Percentiles rank a stretch among this genome's conserved stretches.
These are phyloP conservation scores for Pisolithus marmoratus DNA, from an alignment of 768 basidiomycete genomes.

Conservation along the genomic window DNA sequence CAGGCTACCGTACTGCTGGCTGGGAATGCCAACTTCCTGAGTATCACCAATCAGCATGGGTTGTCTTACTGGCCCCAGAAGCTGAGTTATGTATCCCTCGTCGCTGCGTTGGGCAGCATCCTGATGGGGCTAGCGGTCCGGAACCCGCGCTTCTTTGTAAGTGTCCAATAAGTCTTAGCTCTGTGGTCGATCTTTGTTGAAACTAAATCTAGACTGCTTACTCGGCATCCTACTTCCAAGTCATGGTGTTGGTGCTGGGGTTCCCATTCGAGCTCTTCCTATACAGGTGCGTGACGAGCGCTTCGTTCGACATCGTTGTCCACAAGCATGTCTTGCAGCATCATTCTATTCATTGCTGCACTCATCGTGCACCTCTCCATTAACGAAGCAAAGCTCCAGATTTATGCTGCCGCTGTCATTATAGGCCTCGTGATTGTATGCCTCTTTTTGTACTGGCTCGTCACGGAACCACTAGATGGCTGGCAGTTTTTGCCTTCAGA, in stretches of 20 bases:
- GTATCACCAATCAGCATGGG: neutral
- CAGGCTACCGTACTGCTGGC: neutral
- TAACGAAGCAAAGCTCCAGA: too few species aligned
- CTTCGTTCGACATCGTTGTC: too few species aligned
- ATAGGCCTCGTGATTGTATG: too few species aligned
- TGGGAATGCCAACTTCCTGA: neutral
- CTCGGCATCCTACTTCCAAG: neutral
- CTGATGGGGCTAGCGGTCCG: neutral
- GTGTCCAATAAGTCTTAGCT: neutral
- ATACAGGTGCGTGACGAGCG: neutral
- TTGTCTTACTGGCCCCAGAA: neutral
- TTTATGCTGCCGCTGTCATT: too few species aligned
- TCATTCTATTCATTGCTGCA: too few species aligned
- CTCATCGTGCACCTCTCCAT: too few species aligned
- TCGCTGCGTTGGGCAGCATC: neutral
- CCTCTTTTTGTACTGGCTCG: too few species aligned
- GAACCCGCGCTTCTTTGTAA: neutral
- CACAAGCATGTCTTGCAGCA: too few species aligned
- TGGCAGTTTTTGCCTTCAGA: too few species aligned
- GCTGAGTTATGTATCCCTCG: neutral
- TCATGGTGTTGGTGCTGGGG: neutral
- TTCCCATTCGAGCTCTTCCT: neutral
- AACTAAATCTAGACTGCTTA: neutral
- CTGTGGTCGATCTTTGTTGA: neutral
- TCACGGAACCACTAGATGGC: too few species aligned